A percentile compares a stretch with the other conserved stretches of the same genome.
Evolutionary conservation across 192 early-diverging fungal genomes (phyloP).

Genomic region (Podila horticola): DNA sequence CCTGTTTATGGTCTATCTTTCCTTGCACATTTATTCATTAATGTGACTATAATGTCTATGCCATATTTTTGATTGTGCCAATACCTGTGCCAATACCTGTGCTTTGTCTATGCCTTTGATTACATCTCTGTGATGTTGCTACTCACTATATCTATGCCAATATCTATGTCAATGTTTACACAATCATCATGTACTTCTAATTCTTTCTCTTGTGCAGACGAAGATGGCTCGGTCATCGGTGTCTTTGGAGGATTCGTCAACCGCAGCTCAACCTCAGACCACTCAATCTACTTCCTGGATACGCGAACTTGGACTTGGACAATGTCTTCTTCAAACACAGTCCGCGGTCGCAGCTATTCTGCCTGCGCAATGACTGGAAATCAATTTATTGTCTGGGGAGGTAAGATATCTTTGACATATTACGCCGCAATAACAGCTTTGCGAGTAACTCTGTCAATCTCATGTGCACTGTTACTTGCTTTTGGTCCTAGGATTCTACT

Average conservation of each 20-base stretch:
- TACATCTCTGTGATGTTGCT: no score
- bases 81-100: no score
- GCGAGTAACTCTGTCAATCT: neutral
- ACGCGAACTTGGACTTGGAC: slow-evolving; percentile 16
- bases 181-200: no score
- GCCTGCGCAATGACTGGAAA: slow-evolving; percentile 9
- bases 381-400: slow-evolving; percentile 20
- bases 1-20: no score
- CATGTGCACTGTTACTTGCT: neutral
- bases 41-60: no score
- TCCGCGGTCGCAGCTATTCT: slow-evolving; percentile 20
- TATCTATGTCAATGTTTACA: no score
- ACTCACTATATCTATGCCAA: no score
- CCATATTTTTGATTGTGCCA: no score
- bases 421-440: neutral
- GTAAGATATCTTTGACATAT: neutral
- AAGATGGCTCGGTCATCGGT: neutral
- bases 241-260: slow-evolving; percentile 3
- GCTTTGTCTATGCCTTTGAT: no score
- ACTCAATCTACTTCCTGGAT: slow-evolving; percentile 15
- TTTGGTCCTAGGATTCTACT: slow-evolving; percentile 11
- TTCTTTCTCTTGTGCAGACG: neutral
- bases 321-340: slow-evolving; percentile 1
- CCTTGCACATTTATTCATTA: no score
- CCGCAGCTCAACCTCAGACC: slow-evolving; percentile 21